Conservation (phyloP, 139 green algal genomes). For the Raphidocelis subcapitata region DNA sequence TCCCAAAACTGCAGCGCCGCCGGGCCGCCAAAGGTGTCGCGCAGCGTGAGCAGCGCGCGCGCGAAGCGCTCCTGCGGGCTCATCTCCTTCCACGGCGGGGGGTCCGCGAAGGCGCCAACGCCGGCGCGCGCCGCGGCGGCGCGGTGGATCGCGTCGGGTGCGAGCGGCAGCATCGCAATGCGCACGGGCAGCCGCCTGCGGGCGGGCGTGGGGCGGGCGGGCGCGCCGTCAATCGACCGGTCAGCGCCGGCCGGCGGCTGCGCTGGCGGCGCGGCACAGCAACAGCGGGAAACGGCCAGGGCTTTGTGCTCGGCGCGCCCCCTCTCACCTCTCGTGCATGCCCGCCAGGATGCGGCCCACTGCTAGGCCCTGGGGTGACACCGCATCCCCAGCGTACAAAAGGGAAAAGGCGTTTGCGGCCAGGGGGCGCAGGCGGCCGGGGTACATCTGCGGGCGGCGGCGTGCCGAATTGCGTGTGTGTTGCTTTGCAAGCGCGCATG, state of each 20-base stretch:
- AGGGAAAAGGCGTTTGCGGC: conserved; percentile 73
- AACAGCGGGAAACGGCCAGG: too few species aligned
- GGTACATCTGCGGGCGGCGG: conserved; percentile 61
- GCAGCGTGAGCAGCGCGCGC: conserved; percentile 34
- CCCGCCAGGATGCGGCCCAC: conserved; percentile 24
- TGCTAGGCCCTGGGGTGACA: conserved; percentile 25
- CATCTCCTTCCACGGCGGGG: conserved; percentile 19
- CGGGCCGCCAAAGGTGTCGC: conserved; percentile 24
- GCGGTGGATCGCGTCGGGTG: conserved; percentile 13
- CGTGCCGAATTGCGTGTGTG: conserved; percentile 39
- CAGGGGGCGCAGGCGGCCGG: conserved; percentile 56
- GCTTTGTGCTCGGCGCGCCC: too few species aligned
- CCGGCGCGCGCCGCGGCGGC: not conserved
- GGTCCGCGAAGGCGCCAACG: not conserved
- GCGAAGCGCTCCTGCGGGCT: conserved; percentile 34
- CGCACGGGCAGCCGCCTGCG: conserved; percentile 14
- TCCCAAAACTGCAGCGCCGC: conserved; percentile 38
- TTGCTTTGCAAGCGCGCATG: conserved; percentile 1
- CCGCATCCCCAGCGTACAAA: conserved; percentile 64
- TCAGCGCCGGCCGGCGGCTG: too few species aligned
- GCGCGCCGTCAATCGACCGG: too few species aligned
- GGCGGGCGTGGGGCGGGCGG: too few species aligned
- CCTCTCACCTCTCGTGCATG: conserved; percentile 22
- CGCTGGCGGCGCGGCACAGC: too few species aligned
- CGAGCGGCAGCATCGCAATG: conserved; percentile 8